Conservation (phyloP, 2,329 filamentous ascomycete genomes). For the Colletotrichum navitas region DNA sequence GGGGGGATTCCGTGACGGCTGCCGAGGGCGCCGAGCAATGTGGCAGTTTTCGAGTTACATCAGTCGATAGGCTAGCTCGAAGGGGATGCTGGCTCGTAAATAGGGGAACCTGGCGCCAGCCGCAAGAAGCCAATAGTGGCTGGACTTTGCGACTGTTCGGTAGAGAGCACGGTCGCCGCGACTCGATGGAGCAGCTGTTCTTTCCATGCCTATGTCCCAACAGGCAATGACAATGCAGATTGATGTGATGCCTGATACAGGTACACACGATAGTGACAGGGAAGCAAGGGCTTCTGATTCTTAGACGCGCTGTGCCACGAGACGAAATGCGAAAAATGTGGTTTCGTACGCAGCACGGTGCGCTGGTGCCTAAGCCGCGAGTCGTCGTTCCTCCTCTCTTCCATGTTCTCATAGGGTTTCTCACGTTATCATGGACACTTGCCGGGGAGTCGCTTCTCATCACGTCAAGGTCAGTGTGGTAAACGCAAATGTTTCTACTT, state of each 20-base stretch:
- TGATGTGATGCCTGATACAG: constrained; percentile 22
- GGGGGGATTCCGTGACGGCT: constrained; percentile 31
- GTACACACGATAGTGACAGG: constrained; percentile 9
- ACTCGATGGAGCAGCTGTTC: not conserved
- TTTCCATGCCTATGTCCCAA: too few species aligned
- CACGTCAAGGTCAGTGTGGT: constrained; percentile 7
- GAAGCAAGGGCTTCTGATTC: not conserved
- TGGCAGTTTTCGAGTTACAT: constrained; percentile 11
- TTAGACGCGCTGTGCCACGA: not conserved
- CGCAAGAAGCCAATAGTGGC: constrained; percentile 1
- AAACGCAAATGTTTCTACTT: not conserved
- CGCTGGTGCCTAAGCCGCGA: not conserved
- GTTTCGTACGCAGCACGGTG: not conserved
- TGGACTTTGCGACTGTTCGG: constrained; percentile 9
- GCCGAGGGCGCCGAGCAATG: constrained; percentile 21
- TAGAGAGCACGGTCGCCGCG: not conserved
- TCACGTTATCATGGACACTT: not conserved
- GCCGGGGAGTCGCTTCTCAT: not conserved
- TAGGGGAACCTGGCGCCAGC: constrained; percentile 10
- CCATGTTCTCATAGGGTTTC: not conserved
- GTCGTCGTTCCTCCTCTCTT: not conserved
- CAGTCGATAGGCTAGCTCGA: constrained; percentile 29
- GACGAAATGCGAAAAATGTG: not conserved
- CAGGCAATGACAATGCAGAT: not conserved
- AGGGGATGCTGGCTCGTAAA: constrained; percentile 7